Evolutionary conservation across 75 land plant species (phyloP).

Genomic region (Cupressus sempervirens): DNA sequence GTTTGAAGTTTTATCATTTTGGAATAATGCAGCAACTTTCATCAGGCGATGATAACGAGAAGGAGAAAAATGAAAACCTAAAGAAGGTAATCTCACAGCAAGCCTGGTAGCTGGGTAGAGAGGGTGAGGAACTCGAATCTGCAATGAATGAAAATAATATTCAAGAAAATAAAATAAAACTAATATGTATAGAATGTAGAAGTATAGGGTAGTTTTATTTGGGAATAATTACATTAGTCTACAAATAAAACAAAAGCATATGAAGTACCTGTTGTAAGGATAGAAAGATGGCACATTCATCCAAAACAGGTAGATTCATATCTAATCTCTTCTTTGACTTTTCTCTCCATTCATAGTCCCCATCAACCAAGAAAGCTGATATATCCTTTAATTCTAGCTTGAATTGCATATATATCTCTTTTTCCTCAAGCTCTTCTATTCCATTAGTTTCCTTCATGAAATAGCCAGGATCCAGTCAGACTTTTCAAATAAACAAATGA

Average conservation of each 20-base stretch:
- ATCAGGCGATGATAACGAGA: slow-evolving; percentile 96
- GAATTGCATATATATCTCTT: slow-evolving; percentile 75
- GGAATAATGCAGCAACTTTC: slow-evolving; percentile 73
- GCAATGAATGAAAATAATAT: slow-evolving; percentile 9
- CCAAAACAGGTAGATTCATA: slow-evolving; percentile 65
- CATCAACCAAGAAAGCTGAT: slow-evolving; percentile 94
- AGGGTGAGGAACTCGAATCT: slow-evolving; percentile 83
- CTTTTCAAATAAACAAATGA: not conserved
- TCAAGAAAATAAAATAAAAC: not conserved
- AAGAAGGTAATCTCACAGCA: slow-evolving; percentile 74
- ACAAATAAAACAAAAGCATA: not conserved
- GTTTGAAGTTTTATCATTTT: slow-evolving; percentile 35
- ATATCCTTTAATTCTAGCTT: slow-evolving; percentile 77
- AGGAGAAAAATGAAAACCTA: slow-evolving; percentile 95
- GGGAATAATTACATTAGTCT: not conserved
- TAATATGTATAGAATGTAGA: not conserved
- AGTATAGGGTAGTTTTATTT: not conserved
- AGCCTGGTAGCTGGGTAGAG: slow-evolving; percentile 77
- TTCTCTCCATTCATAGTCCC: slow-evolving; percentile 72
- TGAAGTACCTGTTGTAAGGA: slow-evolving; percentile 80
- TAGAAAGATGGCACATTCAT: slow-evolving; percentile 80
- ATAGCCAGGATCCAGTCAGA: not conserved
- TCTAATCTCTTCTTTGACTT: slow-evolving; percentile 3
- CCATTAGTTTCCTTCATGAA: slow-evolving; percentile 42
- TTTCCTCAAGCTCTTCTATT: slow-evolving; percentile 38